Evolutionary conservation across 2,329 filamentous ascomycete genomes (phyloP).

Genomic region (Pestalotiopsis sp.): DNA sequence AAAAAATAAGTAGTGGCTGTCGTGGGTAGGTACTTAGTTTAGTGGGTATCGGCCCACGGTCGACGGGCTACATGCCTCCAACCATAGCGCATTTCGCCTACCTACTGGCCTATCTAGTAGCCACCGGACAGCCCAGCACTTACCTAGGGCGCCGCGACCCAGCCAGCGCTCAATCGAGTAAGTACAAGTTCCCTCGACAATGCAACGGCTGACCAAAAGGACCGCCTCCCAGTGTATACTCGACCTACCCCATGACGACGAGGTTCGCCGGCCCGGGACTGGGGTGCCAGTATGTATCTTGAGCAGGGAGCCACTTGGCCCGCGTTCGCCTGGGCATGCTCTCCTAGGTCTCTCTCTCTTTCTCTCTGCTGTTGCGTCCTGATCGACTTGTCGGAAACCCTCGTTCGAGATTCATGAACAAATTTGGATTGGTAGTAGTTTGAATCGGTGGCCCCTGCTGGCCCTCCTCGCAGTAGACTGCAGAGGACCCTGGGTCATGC

Average conservation of each 20-base stretch:
- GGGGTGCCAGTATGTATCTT: background rate
- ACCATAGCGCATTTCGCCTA: background rate
- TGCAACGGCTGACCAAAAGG: conserved; percentile 2
- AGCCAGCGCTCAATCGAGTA: conserved; percentile 5
- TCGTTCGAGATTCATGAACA: conserved; percentile 13
- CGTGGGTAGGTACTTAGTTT: conserved; percentile 7
- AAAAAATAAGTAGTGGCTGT: background rate
- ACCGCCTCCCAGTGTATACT: conserved; percentile 1
- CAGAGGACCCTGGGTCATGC: conserved; percentile 3
- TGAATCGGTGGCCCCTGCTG: conserved; percentile 14
- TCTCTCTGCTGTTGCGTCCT: conserved; percentile 7
- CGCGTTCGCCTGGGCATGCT: background rate
- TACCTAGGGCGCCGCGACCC: background rate
- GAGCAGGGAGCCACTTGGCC: background rate
- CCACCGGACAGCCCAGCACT: background rate
- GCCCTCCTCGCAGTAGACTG: conserved; percentile 4
- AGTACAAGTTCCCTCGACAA: background rate
- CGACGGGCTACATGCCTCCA: conserved; percentile 1
- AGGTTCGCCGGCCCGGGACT: conserved; percentile 6
- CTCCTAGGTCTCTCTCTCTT: background rate
- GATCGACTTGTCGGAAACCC: conserved; percentile 1
- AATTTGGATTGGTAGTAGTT: conserved; percentile 14
- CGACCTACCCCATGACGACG: conserved; percentile 1
- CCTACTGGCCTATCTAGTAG: background rate
- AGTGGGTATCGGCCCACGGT: conserved; percentile 14